Evolutionary conservation across 169 alveolate genomes (phyloP), one percentile per base, ranked within the genome.

Genomic region (Miamiensis avidus): DNA sequence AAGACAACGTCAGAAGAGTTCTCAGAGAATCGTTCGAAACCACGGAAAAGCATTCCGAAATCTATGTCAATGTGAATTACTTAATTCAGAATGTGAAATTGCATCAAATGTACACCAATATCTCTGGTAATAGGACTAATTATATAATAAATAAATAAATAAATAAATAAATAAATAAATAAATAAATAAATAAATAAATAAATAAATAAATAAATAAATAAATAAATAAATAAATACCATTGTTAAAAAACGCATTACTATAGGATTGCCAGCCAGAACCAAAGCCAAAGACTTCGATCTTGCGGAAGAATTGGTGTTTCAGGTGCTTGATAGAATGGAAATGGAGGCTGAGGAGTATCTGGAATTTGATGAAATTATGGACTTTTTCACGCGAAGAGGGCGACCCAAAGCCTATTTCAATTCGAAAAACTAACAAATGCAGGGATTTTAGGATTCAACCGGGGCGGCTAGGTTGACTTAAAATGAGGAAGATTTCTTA

Each of bases 381-480:
- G 96, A 92, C 34, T 92, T 84, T 78, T 92, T 92, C 33, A 89
- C 96, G 0, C 78, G 89, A 31, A 77, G 96, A 88, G 96, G 96
- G 34, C 77, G 96, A 82, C 96, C 96, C 0, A 31, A 87, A 32
- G 79, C 86, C 0, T 20, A n/a, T n/a, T n/a, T n/a, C n/a, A n/a
- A n/a, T n/a, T 65, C 25, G 29, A 79, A 25, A 79, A 84, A 31
- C 76, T 79, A 65, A 92, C 84, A 78, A 69, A 83, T n/a, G 88
- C 26, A 49, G 20, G 20, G 4, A 49, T 11, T 11, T 49, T 11
- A 11, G 69, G 69, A 49, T 11, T 20, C 20, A 49, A 20, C 69
- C 4, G 69, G 69, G 69, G 69, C 69, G 20, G 69, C 20, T 49
- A 49, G 69, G 20, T 49, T 49, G 20, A 49, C 20, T 4, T 4